Evolutionary conservation across 306 rosid species (phyloP).

Genomic region (Citrullus amarus): DNA sequence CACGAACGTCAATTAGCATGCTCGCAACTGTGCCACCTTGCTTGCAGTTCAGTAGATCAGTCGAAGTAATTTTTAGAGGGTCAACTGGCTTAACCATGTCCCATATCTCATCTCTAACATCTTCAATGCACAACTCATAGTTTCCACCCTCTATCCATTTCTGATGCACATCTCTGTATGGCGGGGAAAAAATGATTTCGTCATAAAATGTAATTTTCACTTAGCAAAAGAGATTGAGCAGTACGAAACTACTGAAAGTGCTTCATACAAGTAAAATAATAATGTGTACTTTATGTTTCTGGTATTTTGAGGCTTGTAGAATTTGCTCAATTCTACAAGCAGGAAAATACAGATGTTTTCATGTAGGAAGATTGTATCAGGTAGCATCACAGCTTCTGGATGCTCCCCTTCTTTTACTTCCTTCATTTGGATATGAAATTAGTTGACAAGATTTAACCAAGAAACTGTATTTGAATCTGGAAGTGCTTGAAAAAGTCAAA

Average conservation of each 20-base stretch:
- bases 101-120: slow-evolving; percentile 96
- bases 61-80: slow-evolving; percentile 58
- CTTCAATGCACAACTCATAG: slow-evolving; percentile 94
- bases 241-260: not conserved
- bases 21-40: slow-evolving; percentile 99
- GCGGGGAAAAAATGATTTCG: not conserved
- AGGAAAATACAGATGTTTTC: slow-evolving; percentile 58
- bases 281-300: slow-evolving; percentile 30
- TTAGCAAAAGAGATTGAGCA: not conserved
- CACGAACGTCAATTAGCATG: slow-evolving; percentile 96
- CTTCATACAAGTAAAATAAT: not conserved
- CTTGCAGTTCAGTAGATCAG: slow-evolving; percentile 78
- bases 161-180: slow-evolving; percentile 90
- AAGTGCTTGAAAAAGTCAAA: not conserved
- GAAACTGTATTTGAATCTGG: not conserved
- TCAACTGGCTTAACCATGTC: slow-evolving; percentile 95
- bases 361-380: slow-evolving; percentile 84
- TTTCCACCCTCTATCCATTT: slow-evolving; percentile 99
- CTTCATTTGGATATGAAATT: slow-evolving; percentile 18
- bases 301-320: slow-evolving; percentile 55
- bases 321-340: slow-evolving; percentile 52
- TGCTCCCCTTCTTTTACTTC: slow-evolving; percentile 92
- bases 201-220: not conserved
- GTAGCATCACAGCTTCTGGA: slow-evolving; percentile 53
- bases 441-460: not conserved